phyloP scores from a whole-genome alignment of 352 stramenopile genomes.

The Globisporangium abappressorium region DNA sequence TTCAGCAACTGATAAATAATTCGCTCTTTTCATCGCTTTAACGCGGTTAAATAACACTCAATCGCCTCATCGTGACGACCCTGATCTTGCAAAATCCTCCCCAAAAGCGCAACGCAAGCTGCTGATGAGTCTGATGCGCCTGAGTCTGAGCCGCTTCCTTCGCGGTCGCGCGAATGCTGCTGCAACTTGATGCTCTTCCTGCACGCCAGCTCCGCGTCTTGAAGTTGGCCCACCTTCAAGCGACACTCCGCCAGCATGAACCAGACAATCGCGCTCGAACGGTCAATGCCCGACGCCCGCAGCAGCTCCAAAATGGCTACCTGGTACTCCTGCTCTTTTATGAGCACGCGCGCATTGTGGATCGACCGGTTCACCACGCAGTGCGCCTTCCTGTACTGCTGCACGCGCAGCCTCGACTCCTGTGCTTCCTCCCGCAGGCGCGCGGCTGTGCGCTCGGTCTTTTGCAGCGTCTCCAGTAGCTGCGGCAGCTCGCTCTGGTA shows the following conservation, averaged over 20 bases:
- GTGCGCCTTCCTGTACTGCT: slow-evolving; percentile 48
- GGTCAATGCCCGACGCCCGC: slow-evolving; percentile 42
- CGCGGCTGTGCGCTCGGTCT: slow-evolving; percentile 27
- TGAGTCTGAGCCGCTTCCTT: neutral
- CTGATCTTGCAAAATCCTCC: slow-evolving; percentile 48
- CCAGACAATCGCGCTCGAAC: slow-evolving; percentile 47
- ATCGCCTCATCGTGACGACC: slow-evolving; percentile 50
- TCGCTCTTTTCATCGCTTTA: slow-evolving; percentile 31
- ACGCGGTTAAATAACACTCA: slow-evolving; percentile 61
- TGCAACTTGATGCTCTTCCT: slow-evolving; percentile 42
- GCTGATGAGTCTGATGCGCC: neutral
- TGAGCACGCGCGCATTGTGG: slow-evolving; percentile 31
- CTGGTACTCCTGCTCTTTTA: slow-evolving; percentile 56
- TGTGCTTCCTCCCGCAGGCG: slow-evolving; percentile 29
- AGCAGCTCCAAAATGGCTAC: slow-evolving; percentile 57
- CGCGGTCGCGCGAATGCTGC: slow-evolving; percentile 21
- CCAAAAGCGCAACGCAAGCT: slow-evolving; percentile 45
- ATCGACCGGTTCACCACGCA: slow-evolving; percentile 40
- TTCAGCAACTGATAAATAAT: slow-evolving; percentile 16
- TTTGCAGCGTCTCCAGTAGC: slow-evolving; percentile 39
- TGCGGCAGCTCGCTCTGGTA: slow-evolving; percentile 44
- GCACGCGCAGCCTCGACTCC: slow-evolving; percentile 38
- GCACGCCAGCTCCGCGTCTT: slow-evolving; percentile 50
- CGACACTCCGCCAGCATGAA: slow-evolving; percentile 57
- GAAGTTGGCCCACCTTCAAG: slow-evolving; percentile 42